Conservation (phyloP, 345 rosid genomes). For the Eucalyptus rudis region DNA sequence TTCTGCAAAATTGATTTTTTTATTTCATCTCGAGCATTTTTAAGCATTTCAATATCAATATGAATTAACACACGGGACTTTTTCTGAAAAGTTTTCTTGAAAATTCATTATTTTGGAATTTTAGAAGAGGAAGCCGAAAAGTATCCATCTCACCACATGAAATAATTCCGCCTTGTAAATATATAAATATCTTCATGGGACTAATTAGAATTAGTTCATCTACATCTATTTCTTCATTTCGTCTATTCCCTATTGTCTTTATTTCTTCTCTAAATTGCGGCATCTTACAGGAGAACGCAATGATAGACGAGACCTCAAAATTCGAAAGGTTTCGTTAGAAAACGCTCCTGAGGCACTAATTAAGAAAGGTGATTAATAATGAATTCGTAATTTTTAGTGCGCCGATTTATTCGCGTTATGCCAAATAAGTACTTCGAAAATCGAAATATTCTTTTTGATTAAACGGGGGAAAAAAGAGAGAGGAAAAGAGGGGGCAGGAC, state of each 20-base stretch:
- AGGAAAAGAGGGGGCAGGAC: neutral
- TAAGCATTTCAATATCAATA: too few relatives aligned
- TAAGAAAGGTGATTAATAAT: neutral
- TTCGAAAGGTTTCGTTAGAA: too few relatives aligned
- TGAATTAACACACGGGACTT: rapidly evolving
- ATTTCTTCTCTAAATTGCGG: neutral
- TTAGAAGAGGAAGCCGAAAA: neutral
- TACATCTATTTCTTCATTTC: rapidly evolving
- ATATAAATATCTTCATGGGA: neutral
- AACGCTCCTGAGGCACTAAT: neutral
- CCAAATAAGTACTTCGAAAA: neutral
- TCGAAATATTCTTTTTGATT: neutral
- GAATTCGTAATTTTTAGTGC: neutral
- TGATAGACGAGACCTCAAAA: neutral
- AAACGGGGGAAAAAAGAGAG: neutral
- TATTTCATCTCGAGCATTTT: neutral
- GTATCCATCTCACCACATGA: neutral
- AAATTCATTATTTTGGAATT: neutral
- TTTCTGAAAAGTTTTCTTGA: neutral
- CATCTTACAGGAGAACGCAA: neutral
- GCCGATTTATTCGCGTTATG: neutral
- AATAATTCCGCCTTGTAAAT: too few relatives aligned
- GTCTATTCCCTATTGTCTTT: rapidly evolving
- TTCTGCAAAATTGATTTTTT: neutral
- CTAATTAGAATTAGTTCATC: neutral